Base-by-base conservation (phyloP, 129 eudicot genomes). In the Flaveria ramosissima region DNA sequence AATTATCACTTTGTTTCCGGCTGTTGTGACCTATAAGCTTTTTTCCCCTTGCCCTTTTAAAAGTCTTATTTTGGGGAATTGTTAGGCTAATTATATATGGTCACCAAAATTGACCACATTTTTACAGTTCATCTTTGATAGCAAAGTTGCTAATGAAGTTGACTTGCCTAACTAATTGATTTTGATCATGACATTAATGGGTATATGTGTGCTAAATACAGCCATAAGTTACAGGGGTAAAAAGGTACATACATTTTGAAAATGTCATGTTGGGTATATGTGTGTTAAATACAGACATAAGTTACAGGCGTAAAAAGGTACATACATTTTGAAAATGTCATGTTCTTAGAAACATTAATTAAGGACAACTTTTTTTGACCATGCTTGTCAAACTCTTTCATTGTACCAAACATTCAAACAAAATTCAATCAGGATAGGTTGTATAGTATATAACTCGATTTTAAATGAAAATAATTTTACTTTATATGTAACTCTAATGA, bases 1-100 rank as follows among this genome's bases (percentile, higher is more conserved):
- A 76, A 65, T 69, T 46, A 70, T 69, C 70, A 69, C 71, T 78
- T 59, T 78, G 82, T 59, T 43, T 70, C n/a, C 59, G 70, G 41
- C 71, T 60, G 59, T 39, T 36, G 7, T 57, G 32, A 17, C 46
- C 13, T 57, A 32, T 69, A 32, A 68, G 67, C 10, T 46, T 39
- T 41, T 51, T 65, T 66, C 0, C 36, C 48, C 47, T 46, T 63
- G 62, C 8, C 46, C 17, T 14, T 63, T 7, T 75, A 63, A 21
- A 60, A 59, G 48, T 66, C 47, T 36, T 36, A 68, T 41, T 68
- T 77, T 6, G 46, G 14, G 16, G 23, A 17, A 48, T 39, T 78
- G 65, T 36, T 23, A 48, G 12, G 66, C 46, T 20, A 48, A 62
- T 1, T 61, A 61, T n/a, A n/a, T n/a, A n/a, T 47, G 32, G 13